Conservation (phyloP, 345 rosid species). For the Chamaenerion angustifolium region DNA sequence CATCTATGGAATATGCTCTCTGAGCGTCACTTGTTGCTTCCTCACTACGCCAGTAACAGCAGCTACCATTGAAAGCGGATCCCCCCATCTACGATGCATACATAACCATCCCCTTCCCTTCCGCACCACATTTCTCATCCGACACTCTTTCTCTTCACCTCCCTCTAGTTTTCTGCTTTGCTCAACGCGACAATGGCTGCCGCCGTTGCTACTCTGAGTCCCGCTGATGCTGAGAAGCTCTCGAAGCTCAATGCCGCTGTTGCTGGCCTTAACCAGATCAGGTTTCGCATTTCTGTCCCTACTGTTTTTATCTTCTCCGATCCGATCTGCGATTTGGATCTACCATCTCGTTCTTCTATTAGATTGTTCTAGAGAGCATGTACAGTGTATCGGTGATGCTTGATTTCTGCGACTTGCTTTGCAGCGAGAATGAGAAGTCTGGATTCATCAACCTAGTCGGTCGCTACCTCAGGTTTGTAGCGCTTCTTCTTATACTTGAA, state of each 20-base stretch:
- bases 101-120: not conserved
- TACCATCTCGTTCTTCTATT: too few relatives aligned
- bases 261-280: constrained; percentile 44
- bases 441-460: constrained; percentile 84
- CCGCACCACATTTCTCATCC: not conserved
- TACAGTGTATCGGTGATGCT: not conserved
- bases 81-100: not conserved
- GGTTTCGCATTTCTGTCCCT: constrained; percentile 15
- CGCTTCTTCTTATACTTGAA: not conserved
- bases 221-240: constrained; percentile 53
- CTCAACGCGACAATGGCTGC: not conserved
- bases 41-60: not conserved
- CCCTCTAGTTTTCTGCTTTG: not conserved
- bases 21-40: too few relatives aligned
- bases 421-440: constrained; percentile 58
- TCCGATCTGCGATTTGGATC: not conserved
- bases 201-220: constrained; percentile 1
- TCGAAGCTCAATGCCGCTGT: constrained; percentile 25
- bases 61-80: not conserved
- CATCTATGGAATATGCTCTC: too few relatives aligned
- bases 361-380: not conserved
- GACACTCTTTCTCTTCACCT: not conserved
- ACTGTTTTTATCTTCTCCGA: too few relatives aligned
- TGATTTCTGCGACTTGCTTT: not conserved
- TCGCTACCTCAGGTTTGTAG: constrained; percentile 67